Evolutionary conservation across 2,329 filamentous ascomycete genomes (phyloP).

Genomic region (Cordyceps javanica): DNA sequence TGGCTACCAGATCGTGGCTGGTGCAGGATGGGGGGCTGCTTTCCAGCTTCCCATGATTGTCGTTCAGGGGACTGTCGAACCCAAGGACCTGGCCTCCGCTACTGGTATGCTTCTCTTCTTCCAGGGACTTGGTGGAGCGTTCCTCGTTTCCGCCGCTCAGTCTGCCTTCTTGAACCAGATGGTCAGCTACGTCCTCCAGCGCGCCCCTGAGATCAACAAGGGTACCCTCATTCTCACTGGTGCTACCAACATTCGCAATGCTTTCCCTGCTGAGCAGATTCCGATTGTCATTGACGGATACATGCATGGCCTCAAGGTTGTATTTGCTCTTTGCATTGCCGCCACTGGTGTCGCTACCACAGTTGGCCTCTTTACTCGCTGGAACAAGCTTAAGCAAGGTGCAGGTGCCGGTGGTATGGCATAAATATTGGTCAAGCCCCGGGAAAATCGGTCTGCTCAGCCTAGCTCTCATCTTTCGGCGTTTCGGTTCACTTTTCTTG

Average conservation of each 20-base stretch:
- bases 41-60: constrained; percentile 47
- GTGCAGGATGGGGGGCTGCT: constrained; percentile 39
- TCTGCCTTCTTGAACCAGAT: constrained; percentile 42
- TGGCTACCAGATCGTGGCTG: constrained; percentile 46
- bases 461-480: not conserved
- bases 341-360: constrained; percentile 36
- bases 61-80: constrained; percentile 34
- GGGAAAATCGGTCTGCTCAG: too few species aligned
- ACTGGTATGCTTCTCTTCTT: constrained; percentile 45
- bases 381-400: constrained; percentile 32
- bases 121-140: constrained; percentile 45
- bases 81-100: constrained; percentile 38
- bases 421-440: too few species aligned
- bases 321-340: constrained; percentile 51
- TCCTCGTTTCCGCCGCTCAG: constrained; percentile 43
- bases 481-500: not conserved
- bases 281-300: constrained; percentile 53
- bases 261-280: constrained; percentile 43
- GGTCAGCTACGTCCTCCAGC: constrained; percentile 26
- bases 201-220: constrained; percentile 32
- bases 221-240: constrained; percentile 34
- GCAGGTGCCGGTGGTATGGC: constrained; percentile 24
- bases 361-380: constrained; percentile 28
- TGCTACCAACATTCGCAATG: constrained; percentile 49
- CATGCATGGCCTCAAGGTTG: constrained; percentile 57